Evolutionary conservation across 2,329 filamentous ascomycete species (phyloP), one percentile per base, ranked within the genome.

Genomic region (Colletotrichum sp.): DNA sequence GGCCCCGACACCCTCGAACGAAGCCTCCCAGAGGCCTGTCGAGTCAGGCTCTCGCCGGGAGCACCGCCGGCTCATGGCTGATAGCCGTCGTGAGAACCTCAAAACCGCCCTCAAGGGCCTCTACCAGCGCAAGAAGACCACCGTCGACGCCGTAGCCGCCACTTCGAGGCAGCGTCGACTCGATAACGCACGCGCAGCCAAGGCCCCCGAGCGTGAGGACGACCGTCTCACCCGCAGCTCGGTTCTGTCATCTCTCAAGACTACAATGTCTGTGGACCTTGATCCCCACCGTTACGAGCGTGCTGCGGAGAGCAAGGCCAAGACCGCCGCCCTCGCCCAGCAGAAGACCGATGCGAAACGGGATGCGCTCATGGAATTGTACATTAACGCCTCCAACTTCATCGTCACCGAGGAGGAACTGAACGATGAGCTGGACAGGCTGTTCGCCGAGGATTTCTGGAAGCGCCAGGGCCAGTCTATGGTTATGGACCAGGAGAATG

Each of bases 371-470:
- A 95, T 98, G 85, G 93, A 95, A 75, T 90, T 99, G 15, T 99
- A 99, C 86, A 94, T 97, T 87, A 94, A 96, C 80, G 96, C 97
- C 7, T 91, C 94, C 30, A 88, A 92, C 52, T 99, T 99, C 86
- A 98, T 99, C 82, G 93, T 95, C 22, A 93, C 90, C 29, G 96
- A 98, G 83, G 87, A 90, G 67, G 93, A 98, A 83, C 90, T 99
- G 39, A 90, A 94, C 79, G 88, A 88, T 19, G 90, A 92, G 78
- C 93, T 98, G 72, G 94, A 98, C 27, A 86, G 89, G 78, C 89
- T 93, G n/a, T 99, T 98, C 86, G 90, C 92, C 19, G 91, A 92
- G 30, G 89, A 91, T 77, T 88, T 87, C 84, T 91, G 90, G 83
- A 83, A 81, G 72, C 83, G 84, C 77, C 80, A 85, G 83, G 86